phyloP scores from a whole-genome alignment of 768 basidiomycete species.

The Lactifluus rugatus region DNA sequence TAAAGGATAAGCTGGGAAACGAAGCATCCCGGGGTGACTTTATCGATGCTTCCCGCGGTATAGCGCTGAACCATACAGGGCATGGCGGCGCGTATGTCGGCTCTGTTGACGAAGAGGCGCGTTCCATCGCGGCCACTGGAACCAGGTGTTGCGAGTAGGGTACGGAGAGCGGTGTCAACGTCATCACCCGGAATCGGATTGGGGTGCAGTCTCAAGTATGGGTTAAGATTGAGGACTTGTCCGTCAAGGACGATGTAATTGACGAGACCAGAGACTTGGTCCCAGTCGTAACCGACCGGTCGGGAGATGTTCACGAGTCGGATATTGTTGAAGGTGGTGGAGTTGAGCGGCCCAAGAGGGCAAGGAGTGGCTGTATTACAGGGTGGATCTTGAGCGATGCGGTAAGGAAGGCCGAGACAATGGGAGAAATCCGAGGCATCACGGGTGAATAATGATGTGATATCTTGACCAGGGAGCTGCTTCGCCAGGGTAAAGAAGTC shows the following conservation, averaged over 20 bases:
- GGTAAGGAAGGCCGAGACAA: slow-evolving; percentile 55
- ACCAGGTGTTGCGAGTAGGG: slow-evolving; percentile 43
- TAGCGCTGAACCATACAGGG: slow-evolving; percentile 81
- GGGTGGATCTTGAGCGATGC: slow-evolving; percentile 63
- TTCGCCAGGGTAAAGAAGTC: slow-evolving; percentile 49
- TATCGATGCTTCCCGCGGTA: slow-evolving; percentile 91
- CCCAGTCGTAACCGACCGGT: slow-evolving; percentile 85
- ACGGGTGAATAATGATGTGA: slow-evolving; percentile 78
- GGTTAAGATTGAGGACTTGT: slow-evolving; percentile 83
- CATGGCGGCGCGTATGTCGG: slow-evolving; percentile 55
- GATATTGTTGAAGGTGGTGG: slow-evolving; percentile 50
- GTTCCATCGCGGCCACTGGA: slow-evolving; percentile 82
- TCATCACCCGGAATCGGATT: slow-evolving; percentile 57
- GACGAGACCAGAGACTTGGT: slow-evolving; percentile 60
- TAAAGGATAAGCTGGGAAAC: slow-evolving; percentile 85
- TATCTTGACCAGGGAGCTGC: slow-evolving; percentile 69
- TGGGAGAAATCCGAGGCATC: slow-evolving; percentile 50
- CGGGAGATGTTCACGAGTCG: slow-evolving; percentile 55
- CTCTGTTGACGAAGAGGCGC: slow-evolving; percentile 68
- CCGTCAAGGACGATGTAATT: slow-evolving; percentile 90
- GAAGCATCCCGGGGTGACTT: slow-evolving; percentile 93
- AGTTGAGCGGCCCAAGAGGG: slow-evolving; percentile 51
- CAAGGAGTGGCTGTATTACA: slow-evolving; percentile 57
- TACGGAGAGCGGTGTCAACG: slow-evolving; percentile 78
- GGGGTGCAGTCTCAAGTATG: slow-evolving; percentile 73